Evolutionary conservation across 495 filamentous ascomycete species (phyloP), one percentile per base, ranked within the genome.

Genomic region (Xylaria longipes): DNA sequence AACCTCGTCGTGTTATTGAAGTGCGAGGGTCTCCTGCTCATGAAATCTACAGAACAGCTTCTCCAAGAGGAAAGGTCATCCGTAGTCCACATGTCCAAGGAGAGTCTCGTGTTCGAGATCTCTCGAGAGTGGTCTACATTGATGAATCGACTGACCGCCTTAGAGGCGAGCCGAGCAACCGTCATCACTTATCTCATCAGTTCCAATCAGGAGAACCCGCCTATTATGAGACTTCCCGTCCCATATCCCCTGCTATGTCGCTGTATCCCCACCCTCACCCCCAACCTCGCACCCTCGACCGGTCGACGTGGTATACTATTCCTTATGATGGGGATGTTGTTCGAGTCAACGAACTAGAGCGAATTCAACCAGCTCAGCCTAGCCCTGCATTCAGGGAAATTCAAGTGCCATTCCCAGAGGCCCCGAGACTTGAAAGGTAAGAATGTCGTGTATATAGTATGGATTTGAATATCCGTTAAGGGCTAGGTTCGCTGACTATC

Each of bases 1-100:
- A 65, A 58, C 73, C 73, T 69, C 75, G 73, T 65, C 73, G 74
- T 65, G 73, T 78, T 61, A 67, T 78, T 37, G 74, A 74, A 68
- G 60, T 74, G 54, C 77, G 70, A 65, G 67, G 71, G 14, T 62
- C 70, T 52, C 73, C 70, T 39, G 67, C 45, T 29, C 56, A 57
- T 61, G 60, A 58, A 29, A 71, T 64, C 1, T 74, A 52, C 12
- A 70, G 75, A 56, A 45, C 33, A 35, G 20, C 33, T 33, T 63
- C 68, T n/a, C 68, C 68, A 17, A 50, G 29, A 50, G 71, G 46
- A 35, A 62, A 37, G 12, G 22, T 31, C 22, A 31, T 68, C 46
- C 69, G 65, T 69, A 65, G 69, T 68, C 48, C 52, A 12, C 64
- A 68, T 11, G 20, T 62, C 64, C 73, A 60, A 50, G 67, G 64